These are phyloP conservation scores for Astrothelium macrocarpum DNA, from an alignment of 495 filamentous ascomycete species.

Conservation along the genomic window DNA sequence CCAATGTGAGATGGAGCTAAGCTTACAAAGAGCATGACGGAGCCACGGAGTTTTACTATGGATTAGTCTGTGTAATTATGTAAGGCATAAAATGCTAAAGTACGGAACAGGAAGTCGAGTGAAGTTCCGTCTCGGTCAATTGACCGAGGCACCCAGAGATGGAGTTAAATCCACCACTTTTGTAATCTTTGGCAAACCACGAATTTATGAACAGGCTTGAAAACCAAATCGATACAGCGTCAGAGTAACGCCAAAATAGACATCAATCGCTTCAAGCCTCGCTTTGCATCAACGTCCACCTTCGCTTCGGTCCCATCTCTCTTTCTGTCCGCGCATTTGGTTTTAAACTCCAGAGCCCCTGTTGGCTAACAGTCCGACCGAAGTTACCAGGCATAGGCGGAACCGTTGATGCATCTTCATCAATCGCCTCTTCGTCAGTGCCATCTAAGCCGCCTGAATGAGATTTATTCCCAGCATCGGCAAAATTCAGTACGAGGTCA, in stretches of 20 bases:
- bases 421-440: not conserved
- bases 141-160: too few relatives aligned
- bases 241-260: not conserved
- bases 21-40: not conserved
- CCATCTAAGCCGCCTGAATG: not conserved
- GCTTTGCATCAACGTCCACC: conserved; percentile 24
- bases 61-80: not conserved
- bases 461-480: conserved; percentile 9
- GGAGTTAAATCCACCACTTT: too few relatives aligned
- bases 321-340: conserved; percentile 12
- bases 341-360: conserved; percentile 26
- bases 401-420: not conserved
- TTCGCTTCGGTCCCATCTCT: conserved; percentile 26
- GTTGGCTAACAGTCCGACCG: conserved; percentile 10
- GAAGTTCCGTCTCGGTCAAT: too few relatives aligned
- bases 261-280: not conserved
- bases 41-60: not conserved
- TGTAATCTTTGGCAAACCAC: too few relatives aligned
- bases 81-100: not conserved
- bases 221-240: too few relatives aligned
- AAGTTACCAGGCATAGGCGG: conserved; percentile 6
- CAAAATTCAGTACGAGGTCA: conserved; percentile 41
- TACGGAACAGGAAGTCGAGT: too few relatives aligned
- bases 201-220: too few relatives aligned
- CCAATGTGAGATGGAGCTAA: not conserved